A percentile compares a stretch with the other conserved stretches of the same genome.
Evolutionary conservation across 495 filamentous ascomycete species (phyloP).

Genomic region (Neurospora tetrasperma): DNA sequence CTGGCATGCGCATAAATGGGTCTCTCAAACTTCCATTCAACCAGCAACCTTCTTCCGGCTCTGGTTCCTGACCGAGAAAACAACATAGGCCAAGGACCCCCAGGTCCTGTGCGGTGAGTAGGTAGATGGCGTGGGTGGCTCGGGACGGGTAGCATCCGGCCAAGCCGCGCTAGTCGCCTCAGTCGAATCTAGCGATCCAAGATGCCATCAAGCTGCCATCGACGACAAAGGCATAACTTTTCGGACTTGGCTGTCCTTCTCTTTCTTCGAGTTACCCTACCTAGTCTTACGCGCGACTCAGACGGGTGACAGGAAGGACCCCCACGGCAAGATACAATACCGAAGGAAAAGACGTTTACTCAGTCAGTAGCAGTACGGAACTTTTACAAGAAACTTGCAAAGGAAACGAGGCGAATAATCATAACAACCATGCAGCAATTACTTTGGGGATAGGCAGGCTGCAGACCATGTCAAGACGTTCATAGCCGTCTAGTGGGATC

Average conservation of each 20-base stretch:
- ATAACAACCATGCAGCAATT: neutral
- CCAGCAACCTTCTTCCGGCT: neutral
- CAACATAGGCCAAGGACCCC: neutral
- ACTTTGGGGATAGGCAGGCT: neutral
- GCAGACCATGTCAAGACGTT: neutral
- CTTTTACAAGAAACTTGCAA: too few relatives aligned
- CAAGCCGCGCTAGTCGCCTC: neutral
- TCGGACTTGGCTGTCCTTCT: neutral
- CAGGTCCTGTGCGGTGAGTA: neutral
- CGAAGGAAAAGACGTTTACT: too few relatives aligned
- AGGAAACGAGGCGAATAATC: too few relatives aligned
- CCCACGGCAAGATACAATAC: neutral
- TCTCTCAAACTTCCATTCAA: neutral
- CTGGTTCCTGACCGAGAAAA: neutral
- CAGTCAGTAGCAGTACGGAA: too few relatives aligned
- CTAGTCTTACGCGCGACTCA: neutral
- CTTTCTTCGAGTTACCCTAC: neutral
- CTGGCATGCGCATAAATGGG: neutral
- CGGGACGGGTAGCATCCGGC: neutral
- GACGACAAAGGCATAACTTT: neutral
- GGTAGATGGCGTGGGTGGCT: neutral
- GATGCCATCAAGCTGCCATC: neutral
- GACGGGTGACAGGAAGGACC: neutral
- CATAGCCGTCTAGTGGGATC: neutral
- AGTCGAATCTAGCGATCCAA: neutral